Conservation (phyloP, 108 stramenopile species). For the Nannochloropsis salina region DNA sequence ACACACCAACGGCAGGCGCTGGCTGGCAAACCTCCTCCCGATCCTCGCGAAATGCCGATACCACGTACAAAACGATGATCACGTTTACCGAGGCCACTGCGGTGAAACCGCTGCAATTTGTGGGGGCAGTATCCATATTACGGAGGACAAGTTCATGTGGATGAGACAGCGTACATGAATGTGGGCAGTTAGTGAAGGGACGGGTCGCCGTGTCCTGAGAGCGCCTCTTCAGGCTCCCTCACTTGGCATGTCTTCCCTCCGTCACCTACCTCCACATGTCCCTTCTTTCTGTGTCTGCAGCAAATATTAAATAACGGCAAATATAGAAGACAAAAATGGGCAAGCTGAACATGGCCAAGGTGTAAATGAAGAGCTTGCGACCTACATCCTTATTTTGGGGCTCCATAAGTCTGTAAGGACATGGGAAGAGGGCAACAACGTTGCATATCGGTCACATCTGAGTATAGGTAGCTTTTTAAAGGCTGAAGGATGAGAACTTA, state of each 20-base stretch:
- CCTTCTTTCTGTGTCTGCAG: not conserved
- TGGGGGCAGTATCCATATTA: no score
- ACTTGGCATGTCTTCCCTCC: not conserved
- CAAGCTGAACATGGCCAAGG: not conserved
- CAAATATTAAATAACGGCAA: not conserved
- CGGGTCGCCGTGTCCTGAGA: no score
- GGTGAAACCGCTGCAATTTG: not conserved
- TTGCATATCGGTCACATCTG: no score
- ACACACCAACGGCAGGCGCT: not conserved
- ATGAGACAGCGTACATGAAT: no score
- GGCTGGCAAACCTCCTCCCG: slow-evolving; percentile 14
- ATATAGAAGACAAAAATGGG: slow-evolving; percentile 3
- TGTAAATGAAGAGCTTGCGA: not conserved
- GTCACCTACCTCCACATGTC: slow-evolving; percentile 16
- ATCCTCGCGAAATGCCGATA: slow-evolving; percentile 11
- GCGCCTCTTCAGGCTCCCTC: no score
- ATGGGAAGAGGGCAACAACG: no score
- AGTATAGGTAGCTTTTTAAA: no score
- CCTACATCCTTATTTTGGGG: not conserved
- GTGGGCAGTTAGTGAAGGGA: no score
- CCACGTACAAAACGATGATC: not conserved
- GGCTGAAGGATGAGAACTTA: no score
- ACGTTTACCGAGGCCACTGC: not conserved
- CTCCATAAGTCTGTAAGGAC: not conserved
- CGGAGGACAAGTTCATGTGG: no score